Percentiles rank a stretch among this genome's conserved stretches.
These are phyloP conservation scores for Otatea glauca DNA, from an alignment of 176 grass and related monocot species.

Conservation along the genomic window DNA sequence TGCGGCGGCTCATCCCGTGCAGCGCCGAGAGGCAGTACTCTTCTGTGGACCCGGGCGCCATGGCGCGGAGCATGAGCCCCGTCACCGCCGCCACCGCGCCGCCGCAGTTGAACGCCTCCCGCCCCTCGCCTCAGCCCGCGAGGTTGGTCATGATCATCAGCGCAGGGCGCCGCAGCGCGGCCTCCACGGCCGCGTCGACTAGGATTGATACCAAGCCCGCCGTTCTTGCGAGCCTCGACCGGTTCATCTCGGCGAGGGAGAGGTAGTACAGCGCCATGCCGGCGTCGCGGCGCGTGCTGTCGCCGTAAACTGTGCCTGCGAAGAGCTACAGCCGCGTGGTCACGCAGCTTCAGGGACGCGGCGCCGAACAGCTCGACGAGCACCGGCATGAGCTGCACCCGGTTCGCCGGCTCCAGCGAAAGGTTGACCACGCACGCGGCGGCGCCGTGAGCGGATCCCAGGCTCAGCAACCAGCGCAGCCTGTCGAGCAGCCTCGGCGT, in stretches of 20 bases:
- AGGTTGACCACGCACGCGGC: conserved; percentile 53
- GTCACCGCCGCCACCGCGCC: conserved; percentile 42
- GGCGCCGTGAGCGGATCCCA: conserved; percentile 14
- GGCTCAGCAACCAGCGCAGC: conserved; percentile 31
- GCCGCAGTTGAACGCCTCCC: conserved; percentile 54
- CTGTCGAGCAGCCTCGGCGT: conserved; percentile 45
- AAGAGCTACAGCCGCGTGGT: conserved; percentile 50
- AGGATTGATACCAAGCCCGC: conserved; percentile 29
- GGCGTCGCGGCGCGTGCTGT: conserved; percentile 45
- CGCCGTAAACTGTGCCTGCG: not conserved
- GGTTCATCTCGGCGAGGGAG: conserved; percentile 46
- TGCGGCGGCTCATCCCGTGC: conserved; percentile 57
- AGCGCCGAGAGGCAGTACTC: conserved; percentile 56
- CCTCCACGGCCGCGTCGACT: not conserved
- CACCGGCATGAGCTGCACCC: conserved; percentile 39
- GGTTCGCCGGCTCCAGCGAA: conserved; percentile 45
- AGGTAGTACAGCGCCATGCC: conserved; percentile 62
- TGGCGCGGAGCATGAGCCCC: conserved; percentile 35
- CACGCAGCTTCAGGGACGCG: conserved; percentile 26
- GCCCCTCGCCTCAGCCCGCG: conserved; percentile 43
- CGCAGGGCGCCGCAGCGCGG: not conserved
- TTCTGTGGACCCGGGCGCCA: conserved; percentile 16
- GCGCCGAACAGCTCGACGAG: conserved; percentile 44
- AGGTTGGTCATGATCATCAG: not conserved
- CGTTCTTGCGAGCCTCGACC: conserved; percentile 41